Evolutionary conservation across 169 alveolate genomes (phyloP), one percentile per base, ranked within the genome.

Genomic region (Cryptosporidium xiaoi): DNA sequence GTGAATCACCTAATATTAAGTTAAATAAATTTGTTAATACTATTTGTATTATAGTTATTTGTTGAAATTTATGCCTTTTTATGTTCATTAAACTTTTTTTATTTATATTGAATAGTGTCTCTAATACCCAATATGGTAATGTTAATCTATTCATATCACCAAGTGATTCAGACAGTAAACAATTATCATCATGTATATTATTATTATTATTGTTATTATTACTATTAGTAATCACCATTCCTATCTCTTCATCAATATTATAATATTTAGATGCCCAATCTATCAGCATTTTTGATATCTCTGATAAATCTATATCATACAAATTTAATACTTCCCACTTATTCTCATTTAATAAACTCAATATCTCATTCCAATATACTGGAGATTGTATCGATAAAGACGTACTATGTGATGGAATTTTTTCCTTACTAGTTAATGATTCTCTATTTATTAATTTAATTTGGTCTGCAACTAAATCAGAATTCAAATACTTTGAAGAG

Each of bases 91-190:
- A 46, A 62, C 71, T 62, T 2, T 29, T 77, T n/a, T 77, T 58
- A 34, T 77, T 77, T 60, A 77, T 40, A 36, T 64, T 60, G 33
- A 77, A 77, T 60, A 77, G 20, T 27, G 77, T 40, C 40, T 77
- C 65, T 40, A 77, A 62, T n/a, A 77, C 71, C 87, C 87, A 77
- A 60, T 44, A 77, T 58, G 87, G 87, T 2, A 77, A 24, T 20
- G 60, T 77, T 51, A 77, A 40, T 16, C 56, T 77, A 40, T 40
- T 60, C 29, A 60, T 62, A 13, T 62, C 27, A 18, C 46, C 27
- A 36, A 77, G 34, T 56, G 36, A 51, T 15, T 27, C 44, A 24
- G 87, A 77, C 36, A 53, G 51, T 18, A 48, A 46, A 4, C 66
- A 27, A 13, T 24, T 15, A n/a, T 69, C 55, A 16, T 34, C 12